phyloP scores from a whole-genome alignment of 352 stramenopile genomes.

The Peronosclerospora sorghi region DNA sequence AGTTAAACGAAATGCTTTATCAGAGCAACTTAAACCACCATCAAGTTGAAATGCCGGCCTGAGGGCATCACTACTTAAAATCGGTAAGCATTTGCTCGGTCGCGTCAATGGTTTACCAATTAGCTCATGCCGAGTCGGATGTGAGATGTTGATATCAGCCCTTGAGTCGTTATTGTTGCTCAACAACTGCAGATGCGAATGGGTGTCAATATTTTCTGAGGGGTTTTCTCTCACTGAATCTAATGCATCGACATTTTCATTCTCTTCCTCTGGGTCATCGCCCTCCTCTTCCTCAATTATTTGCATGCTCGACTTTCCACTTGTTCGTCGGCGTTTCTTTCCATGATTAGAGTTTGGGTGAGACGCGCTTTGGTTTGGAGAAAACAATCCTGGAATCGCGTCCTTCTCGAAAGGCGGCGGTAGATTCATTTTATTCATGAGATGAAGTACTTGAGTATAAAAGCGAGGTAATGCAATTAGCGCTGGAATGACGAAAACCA shows the following conservation, averaged over 20 bases:
- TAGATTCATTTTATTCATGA: slow-evolving; percentile 91
- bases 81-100: slow-evolving; percentile 6
- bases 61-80: slow-evolving; percentile 11
- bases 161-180: neutral
- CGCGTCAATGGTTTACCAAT: slow-evolving; percentile 14
- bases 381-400: slow-evolving; percentile 59
- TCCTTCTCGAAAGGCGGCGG: slow-evolving; percentile 64
- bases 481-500: slow-evolving; percentile 21
- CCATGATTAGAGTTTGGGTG: neutral
- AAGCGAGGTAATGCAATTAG: slow-evolving; percentile 79
- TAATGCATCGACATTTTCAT: neutral
- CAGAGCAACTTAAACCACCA: neutral
- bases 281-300: slow-evolving; percentile 31
- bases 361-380: slow-evolving; percentile 10
- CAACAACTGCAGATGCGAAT: neutral
- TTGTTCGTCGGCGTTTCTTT: slow-evolving; percentile 16
- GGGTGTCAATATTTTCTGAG: neutral
- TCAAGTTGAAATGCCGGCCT: slow-evolving; percentile 20
- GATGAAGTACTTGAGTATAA: slow-evolving; percentile 85
- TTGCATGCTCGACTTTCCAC: slow-evolving; percentile 5
- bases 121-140: slow-evolving; percentile 1
- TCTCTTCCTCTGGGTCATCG: slow-evolving; percentile 18
- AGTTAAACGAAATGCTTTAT: neutral
- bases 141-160: neutral
- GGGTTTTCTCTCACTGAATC: neutral